Base-by-base conservation (phyloP, 192 early-diverging fungal species). In the Dispira parvispora region DNA sequence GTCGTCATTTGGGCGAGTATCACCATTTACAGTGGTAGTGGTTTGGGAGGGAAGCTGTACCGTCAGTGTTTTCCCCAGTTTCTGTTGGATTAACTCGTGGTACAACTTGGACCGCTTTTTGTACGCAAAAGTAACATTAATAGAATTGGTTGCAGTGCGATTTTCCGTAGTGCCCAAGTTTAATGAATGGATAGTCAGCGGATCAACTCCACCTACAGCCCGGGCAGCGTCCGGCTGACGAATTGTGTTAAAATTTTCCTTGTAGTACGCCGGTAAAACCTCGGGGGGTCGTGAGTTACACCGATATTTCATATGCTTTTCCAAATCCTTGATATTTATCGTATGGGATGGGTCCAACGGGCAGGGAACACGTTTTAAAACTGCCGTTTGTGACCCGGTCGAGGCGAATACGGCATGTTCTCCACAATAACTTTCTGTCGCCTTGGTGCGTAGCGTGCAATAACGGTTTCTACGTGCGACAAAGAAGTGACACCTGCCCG, bases 271-370 rank as follows among this genome's bases (percentile, higher is more conserved):
- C 27, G 70, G 72, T n/a, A 52, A 55, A 8, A 4, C 6, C 44
- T 52, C 65, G 8, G 67, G 67, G 3, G 88, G 88, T 23, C 83
- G 64, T 16, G 80, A 67, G 65, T 87, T 87, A 65, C 87, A 89
- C 14, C 71, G 71, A 21, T 64, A 71, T 20, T 68, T 71, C 69
- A 88, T 65, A 66, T 89, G 87, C 8, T 64, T 55, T 61, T 77
- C 80, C 11, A 88, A 70, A 32, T 77, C 74, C 13, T 68, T n/a
- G 16, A 66, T 49, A 43, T 67, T 61, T 13, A 77, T 76, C 66
- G 79, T 87, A 78, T 90, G 88, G 43, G 72, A 76, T 25, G 75
- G 74, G 64, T 88, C 86, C 45, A 78, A 87, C 14, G 88, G 86
- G 62, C 88, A 90, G 14, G 82, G 85, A 13, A 90, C 75, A 21